Conservation (phyloP, 495 filamentous ascomycete species). For the Neurospora pannonica region DNA sequence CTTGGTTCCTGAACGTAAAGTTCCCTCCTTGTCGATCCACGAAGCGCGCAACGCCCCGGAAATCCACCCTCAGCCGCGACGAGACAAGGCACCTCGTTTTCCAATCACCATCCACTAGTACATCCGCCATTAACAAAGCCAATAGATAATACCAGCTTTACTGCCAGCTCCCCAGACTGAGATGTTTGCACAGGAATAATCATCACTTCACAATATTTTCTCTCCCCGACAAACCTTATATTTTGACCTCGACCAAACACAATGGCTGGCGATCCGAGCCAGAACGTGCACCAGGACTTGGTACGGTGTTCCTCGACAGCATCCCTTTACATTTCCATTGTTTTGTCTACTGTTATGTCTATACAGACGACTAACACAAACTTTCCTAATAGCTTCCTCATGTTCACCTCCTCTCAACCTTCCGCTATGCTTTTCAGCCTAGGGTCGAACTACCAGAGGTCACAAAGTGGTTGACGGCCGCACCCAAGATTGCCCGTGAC, state of each 20-base stretch:
- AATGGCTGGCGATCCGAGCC: conserved; percentile 26
- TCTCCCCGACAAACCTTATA: not conserved
- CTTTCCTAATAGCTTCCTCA: conserved; percentile 57
- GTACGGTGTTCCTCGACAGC: conserved; percentile 10
- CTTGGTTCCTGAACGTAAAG: not conserved
- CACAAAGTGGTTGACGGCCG: conserved; percentile 65
- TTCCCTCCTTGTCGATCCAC: not conserved
- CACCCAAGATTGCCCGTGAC: conserved; percentile 70
- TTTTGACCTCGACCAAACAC: not conserved
- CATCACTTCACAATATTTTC: not conserved
- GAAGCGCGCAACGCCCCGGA: not conserved
- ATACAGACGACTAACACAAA: conserved; percentile 3
- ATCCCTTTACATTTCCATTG: not conserved
- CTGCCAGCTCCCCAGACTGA: not conserved
- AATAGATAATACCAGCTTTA: not conserved
- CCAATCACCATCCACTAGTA: not conserved
- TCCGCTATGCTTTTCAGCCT: conserved; percentile 59
- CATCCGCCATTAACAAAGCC: not conserved
- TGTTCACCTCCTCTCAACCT: conserved; percentile 74
- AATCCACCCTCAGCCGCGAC: not conserved
- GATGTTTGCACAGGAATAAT: not conserved
- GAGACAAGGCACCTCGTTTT: not conserved
- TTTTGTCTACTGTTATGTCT: not conserved
- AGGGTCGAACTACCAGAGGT: conserved; percentile 59
- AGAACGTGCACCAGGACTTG: conserved; percentile 27